phyloP scores from a whole-genome alignment of 345 rosid species.

The Gossypium australe region DNA sequence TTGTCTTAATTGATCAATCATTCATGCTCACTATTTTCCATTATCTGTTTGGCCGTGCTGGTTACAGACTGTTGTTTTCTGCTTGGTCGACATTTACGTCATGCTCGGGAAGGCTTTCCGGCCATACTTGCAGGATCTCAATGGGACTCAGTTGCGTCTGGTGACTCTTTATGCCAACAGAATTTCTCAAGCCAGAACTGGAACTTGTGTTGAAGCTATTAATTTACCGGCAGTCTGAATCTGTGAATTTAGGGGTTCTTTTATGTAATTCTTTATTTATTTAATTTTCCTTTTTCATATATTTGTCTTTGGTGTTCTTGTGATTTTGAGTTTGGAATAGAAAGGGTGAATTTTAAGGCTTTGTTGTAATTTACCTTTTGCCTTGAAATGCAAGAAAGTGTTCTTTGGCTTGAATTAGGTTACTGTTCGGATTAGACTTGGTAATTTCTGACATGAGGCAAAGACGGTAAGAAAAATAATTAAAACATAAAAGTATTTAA shows the following conservation, averaged over 20 bases:
- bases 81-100: constrained; percentile 58
- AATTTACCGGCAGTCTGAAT: background rate
- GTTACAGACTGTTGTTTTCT: constrained; percentile 52
- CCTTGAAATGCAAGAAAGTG: background rate
- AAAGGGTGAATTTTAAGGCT: background rate
- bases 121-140: constrained; percentile 59
- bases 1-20: background rate
- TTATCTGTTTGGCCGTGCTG: background rate
- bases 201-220: constrained; percentile 28
- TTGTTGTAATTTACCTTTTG: background rate
- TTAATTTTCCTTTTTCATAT: background rate
- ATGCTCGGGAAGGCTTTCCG: constrained; percentile 58
- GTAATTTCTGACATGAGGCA: background rate
- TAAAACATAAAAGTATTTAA: too few species aligned
- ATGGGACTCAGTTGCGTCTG: constrained; percentile 46
- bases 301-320: background rate
- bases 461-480: too few species aligned
- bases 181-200: constrained; percentile 52
- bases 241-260: background rate
- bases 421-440: too few species aligned
- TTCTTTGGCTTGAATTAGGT: background rate
- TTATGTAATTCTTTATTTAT: background rate
- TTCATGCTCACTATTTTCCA: background rate
- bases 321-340: background rate
- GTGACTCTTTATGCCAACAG: constrained; percentile 59